Base-by-base conservation (phyloP, 108 stramenopile genomes). In the Fistulifera pelliculosa region DNA sequence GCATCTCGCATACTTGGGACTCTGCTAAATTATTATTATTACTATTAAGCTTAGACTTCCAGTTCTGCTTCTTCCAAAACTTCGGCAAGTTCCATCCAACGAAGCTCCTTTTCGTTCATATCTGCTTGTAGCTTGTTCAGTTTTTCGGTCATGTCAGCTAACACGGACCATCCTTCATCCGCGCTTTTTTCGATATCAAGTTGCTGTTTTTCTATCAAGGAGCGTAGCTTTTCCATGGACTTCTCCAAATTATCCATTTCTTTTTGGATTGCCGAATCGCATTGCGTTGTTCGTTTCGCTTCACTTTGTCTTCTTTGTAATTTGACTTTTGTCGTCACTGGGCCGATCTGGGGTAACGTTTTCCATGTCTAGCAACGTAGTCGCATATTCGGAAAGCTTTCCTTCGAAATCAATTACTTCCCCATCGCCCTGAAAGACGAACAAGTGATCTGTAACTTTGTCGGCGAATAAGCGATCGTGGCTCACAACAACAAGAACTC, bases 391-490 rank as follows among this genome's bases (percentile, higher is more conserved):
- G 8, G 81, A 74, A 8, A 92, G 60, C 7, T 75, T 74, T 19
- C 90, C 90, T 12, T 69, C 25, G 65, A 81, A 92, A 59, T 88
- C 83, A 63, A 88, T 93, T 1, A 88, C 79, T 16, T 76, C 60
- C 12, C 90, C 91, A 35, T 86, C 61, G 31, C 91, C 83, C 65
- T 89, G 85, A 64, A 93, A 89, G 14, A 89, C 79, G 66, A 92
- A 87, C 41, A 93, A 70, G 72, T 96, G 94, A 58, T 94, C 83
- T 2, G 81, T 77, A 7, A 96, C 84, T 61, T 87, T 85, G 62
- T 98, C 97, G 26, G 94, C 75, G 62, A 98, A 98, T 52, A 69
- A 83, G 19, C 94, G 75, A 59, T 98, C 97, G 66, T 98, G 97
- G 63, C 74, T 77, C 11, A 98, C 89, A 41, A 89, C 67, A n/a